phyloP scores from a whole-genome alignment of 352 stramenopile genomes.

The Aphanomyces euteiches region DNA sequence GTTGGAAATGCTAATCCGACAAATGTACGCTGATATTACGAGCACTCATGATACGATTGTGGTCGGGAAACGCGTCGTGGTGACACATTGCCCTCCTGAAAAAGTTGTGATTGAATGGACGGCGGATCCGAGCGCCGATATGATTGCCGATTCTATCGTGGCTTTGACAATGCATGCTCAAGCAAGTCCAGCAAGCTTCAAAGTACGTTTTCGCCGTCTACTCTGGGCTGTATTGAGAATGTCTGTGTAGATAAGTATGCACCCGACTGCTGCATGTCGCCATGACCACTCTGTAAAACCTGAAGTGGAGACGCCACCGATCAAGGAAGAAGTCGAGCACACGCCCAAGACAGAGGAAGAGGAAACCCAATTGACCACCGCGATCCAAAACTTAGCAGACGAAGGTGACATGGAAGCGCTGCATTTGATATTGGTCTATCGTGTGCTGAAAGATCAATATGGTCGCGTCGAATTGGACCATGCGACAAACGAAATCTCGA shows the following conservation, averaged over 20 bases:
- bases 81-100: conserved; percentile 42
- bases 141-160: conserved; percentile 95
- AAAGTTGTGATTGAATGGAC: conserved; percentile 83
- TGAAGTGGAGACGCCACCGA: conserved; percentile 12
- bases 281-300: conserved; percentile 57
- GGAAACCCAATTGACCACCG: conserved; percentile 40
- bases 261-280: conserved; percentile 67
- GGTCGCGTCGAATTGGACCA: conserved; percentile 82
- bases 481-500: conserved; percentile 85
- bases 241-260: conserved; percentile 31
- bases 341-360: conserved; percentile 22
- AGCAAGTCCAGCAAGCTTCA: conserved; percentile 76
- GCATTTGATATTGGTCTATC: conserved; percentile 80
- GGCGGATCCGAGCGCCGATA: conserved; percentile 90
- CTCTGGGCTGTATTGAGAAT: conserved; percentile 6
- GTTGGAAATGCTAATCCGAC: conserved; percentile 66
- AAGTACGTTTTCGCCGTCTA: conserved; percentile 42
- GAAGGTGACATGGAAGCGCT: conserved; percentile 72
- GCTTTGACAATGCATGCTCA: conserved; percentile 93
- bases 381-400: conserved; percentile 57
- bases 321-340: conserved; percentile 32
- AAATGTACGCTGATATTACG: conserved; percentile 80
- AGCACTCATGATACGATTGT: conserved; percentile 45
- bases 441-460: conserved; percentile 82
- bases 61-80: conserved; percentile 65